Percentiles rank a stretch among this genome's conserved stretches.
Conservation (phyloP, 208 protist species). For the Histomonas meleagridis region DNA sequence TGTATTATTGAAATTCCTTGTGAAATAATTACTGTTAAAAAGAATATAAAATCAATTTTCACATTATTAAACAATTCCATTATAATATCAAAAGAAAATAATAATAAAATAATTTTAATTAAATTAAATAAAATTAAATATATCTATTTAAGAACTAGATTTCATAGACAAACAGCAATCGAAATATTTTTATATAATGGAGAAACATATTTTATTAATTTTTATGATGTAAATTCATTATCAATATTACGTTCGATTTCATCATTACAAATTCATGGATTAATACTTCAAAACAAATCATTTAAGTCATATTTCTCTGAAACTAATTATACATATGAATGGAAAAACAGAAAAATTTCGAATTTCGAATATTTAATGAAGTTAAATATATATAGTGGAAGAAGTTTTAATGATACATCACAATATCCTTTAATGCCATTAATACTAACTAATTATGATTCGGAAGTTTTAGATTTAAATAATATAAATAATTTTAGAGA, state of each 20-base stretch:
- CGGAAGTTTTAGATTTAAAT: neutral
- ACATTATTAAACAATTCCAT: neutral
- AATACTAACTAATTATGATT: neutral
- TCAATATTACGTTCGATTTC: neutral
- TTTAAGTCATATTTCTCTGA: neutral
- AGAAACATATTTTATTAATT: neutral
- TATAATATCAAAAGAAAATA: neutral
- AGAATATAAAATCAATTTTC: neutral
- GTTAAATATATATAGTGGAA: neutral
- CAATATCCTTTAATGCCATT: neutral
- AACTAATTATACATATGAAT: neutral
- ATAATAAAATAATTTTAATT: neutral
- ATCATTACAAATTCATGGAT: no score
- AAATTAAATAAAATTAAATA: neutral
- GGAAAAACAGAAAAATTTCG: neutral
- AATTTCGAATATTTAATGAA: constrained; percentile 6
- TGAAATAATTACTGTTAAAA: neutral
- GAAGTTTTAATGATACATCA: neutral
- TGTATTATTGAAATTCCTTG: neutral
- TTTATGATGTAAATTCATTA: neutral
- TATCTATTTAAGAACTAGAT: neutral
- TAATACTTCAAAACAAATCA: neutral
- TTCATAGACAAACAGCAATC: neutral
- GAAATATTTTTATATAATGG: neutral
- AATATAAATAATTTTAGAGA: neutral